Percentiles rank a stretch among this genome's conserved stretches.
Evolutionary conservation across 2,329 filamentous ascomycete genomes (phyloP).

Genomic region (Hymenoscyphus repandus): DNA sequence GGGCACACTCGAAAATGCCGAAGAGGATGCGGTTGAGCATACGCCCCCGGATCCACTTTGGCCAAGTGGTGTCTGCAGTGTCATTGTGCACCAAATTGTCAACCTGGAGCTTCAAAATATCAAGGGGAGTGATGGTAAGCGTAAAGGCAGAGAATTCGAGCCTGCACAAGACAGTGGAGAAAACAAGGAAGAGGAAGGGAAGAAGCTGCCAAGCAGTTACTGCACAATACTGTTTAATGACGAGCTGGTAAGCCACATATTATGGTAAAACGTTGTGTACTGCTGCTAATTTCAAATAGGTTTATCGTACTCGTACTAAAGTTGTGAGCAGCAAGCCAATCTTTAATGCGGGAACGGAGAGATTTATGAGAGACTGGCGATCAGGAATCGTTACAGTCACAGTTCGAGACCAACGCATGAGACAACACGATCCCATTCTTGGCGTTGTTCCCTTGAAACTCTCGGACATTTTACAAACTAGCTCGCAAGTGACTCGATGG

Average conservation of each 20-base stretch:
- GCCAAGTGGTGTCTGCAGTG: conserved; percentile 82
- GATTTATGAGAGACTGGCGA: conserved; percentile 90
- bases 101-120: conserved; percentile 89
- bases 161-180: conserved; percentile 82
- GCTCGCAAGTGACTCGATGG: conserved; percentile 78
- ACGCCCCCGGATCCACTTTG: conserved; percentile 95
- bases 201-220: conserved; percentile 80
- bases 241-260: conserved; percentile 51
- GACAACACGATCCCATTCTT: conserved; percentile 90
- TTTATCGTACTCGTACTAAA: conserved; percentile 93
- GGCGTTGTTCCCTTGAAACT: conserved; percentile 87
- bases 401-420: conserved; percentile 81
- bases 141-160: conserved; percentile 82
- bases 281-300: conserved; percentile 32
- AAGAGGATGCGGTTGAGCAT: conserved; percentile 80
- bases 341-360: conserved; percentile 93
- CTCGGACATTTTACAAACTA: conserved; percentile 80
- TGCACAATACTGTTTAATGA: conserved; percentile 91
- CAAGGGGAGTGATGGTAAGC: conserved; percentile 75
- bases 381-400: conserved; percentile 81
- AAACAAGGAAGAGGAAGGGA: conserved; percentile 76
- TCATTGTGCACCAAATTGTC: conserved; percentile 91
- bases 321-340: conserved; percentile 92
- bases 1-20: conserved; percentile 63
- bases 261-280: not conserved